Evolutionary conservation across 2,329 filamentous ascomycete species (phyloP).

Genomic region (Colletotrichum agaves): DNA sequence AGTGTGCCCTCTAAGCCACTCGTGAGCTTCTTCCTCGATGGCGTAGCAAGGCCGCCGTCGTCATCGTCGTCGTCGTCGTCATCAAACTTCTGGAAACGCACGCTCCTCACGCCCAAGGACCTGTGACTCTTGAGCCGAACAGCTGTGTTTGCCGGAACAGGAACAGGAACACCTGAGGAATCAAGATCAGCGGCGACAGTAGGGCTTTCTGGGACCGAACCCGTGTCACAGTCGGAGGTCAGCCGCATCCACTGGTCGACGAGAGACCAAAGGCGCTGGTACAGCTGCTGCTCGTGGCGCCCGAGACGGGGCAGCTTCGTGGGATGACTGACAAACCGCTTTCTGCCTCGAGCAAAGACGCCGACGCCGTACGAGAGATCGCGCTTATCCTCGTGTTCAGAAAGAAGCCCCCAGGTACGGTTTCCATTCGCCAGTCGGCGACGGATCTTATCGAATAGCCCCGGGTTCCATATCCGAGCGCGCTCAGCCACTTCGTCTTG

Average conservation of each 20-base stretch:
- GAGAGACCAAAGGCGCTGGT: not conserved
- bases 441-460: not conserved
- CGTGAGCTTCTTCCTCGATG: not conserved
- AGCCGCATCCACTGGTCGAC: not conserved
- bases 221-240: not conserved
- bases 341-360: not conserved
- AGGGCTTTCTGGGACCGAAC: not conserved
- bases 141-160: not conserved
- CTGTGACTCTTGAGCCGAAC: not conserved
- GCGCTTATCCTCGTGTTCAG: not conserved
- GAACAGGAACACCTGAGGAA: not conserved
- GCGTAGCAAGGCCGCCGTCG: not conserved
- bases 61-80: not conserved
- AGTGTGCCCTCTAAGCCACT: not conserved
- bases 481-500: not conserved
- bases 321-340: not conserved
- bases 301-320: not conserved
- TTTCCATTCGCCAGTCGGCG: not conserved
- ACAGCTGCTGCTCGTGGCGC: not conserved
- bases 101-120: too few species aligned
- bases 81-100: not conserved
- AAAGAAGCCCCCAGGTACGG: not conserved
- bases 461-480: not conserved
- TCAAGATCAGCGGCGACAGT: not conserved
- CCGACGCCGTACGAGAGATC: not conserved